A percentile compares a stretch with the other conserved stretches of the same genome.
Conservation (phyloP, 352 stramenopile genomes). For the Pseudoperonospora humuli region DNA sequence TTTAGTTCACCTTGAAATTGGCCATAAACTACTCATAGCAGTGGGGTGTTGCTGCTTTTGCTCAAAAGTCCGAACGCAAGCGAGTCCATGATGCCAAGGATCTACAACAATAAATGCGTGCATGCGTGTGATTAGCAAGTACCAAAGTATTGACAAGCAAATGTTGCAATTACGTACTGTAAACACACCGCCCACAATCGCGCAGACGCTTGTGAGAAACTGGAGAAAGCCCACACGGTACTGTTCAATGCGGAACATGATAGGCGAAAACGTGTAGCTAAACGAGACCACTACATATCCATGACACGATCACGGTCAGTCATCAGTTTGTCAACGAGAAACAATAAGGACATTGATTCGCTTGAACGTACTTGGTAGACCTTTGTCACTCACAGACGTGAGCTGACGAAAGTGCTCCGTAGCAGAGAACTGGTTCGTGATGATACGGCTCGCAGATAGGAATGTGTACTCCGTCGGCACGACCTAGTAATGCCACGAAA, state of each 20-base stretch:
- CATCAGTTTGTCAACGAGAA: conserved; percentile 1
- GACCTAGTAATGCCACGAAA: conserved; percentile 49
- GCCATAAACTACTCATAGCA: conserved; percentile 27
- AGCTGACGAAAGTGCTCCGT: conserved; percentile 92
- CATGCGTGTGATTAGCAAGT: conserved; percentile 1
- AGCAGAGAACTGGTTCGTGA: conserved; percentile 97
- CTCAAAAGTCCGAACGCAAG: conserved; percentile 44
- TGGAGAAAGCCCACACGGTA: conserved; percentile 82
- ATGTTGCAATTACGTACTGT: conserved; percentile 41
- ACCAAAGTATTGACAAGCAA: not conserved
- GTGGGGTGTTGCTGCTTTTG: conserved; percentile 34
- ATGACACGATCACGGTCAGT: conserved; percentile 10
- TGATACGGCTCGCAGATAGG: conserved; percentile 79
- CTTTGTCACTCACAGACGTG: conserved; percentile 82
- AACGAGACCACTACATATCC: conserved; percentile 90
- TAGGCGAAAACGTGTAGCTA: conserved; percentile 94
- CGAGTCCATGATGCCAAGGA: conserved; percentile 68
- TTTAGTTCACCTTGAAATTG: conserved; percentile 15
- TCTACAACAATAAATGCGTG: conserved; percentile 27
- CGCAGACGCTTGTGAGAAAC: conserved; percentile 90
- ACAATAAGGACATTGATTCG: not conserved
- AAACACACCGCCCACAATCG: conserved; percentile 89
- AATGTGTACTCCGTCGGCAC: conserved; percentile 94
- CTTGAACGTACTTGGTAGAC: conserved; percentile 57
- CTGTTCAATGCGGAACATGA: conserved; percentile 95